A percentile compares a stretch with the other conserved stretches of the same genome.
Evolutionary conservation across 2,329 filamentous ascomycete species (phyloP).

Genomic region (Sclerotinia minor): DNA sequence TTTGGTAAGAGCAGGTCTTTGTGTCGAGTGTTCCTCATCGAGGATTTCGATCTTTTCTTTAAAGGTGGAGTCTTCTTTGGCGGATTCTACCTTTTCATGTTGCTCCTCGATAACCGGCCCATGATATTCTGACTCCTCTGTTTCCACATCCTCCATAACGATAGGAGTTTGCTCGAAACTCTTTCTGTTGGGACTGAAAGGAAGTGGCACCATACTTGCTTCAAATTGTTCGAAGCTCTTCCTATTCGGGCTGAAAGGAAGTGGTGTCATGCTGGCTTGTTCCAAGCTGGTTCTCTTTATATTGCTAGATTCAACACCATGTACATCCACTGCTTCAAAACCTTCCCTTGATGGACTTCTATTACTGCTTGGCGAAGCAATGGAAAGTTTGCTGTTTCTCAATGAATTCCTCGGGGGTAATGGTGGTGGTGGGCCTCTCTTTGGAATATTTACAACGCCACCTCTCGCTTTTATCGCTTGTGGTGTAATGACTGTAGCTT

Average conservation of each 20-base stretch:
- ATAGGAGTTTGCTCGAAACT: slow-evolving; percentile 21
- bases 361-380: slow-evolving; percentile 36
- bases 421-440: slow-evolving; percentile 70
- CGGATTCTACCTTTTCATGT: slow-evolving; percentile 11
- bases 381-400: slow-evolving; percentile 34
- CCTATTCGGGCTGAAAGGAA: slow-evolving; percentile 3
- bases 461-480: slow-evolving; percentile 58
- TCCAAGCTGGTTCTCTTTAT: slow-evolving; percentile 16
- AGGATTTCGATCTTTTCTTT: slow-evolving; percentile 3
- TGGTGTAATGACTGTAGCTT: slow-evolving; percentile 59
- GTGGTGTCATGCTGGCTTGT: neutral
- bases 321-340: slow-evolving; percentile 42
- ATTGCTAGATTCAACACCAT: slow-evolving; percentile 29
- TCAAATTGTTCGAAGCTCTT: slow-evolving; percentile 16
- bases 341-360: slow-evolving; percentile 36
- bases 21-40: neutral
- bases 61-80: neutral
- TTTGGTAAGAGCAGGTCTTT: neutral
- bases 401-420: slow-evolving; percentile 75
- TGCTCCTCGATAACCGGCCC: slow-evolving; percentile 17
- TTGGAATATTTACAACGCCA: slow-evolving; percentile 80
- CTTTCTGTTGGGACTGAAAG: slow-evolving; percentile 4
- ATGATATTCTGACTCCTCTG: slow-evolving; percentile 11
- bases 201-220: slow-evolving; percentile 13
- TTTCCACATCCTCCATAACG: slow-evolving; percentile 22